These are phyloP conservation scores for Emericellopsis atlantica DNA, from an alignment of 2,329 filamentous ascomycete species.

Conservation along the genomic window DNA sequence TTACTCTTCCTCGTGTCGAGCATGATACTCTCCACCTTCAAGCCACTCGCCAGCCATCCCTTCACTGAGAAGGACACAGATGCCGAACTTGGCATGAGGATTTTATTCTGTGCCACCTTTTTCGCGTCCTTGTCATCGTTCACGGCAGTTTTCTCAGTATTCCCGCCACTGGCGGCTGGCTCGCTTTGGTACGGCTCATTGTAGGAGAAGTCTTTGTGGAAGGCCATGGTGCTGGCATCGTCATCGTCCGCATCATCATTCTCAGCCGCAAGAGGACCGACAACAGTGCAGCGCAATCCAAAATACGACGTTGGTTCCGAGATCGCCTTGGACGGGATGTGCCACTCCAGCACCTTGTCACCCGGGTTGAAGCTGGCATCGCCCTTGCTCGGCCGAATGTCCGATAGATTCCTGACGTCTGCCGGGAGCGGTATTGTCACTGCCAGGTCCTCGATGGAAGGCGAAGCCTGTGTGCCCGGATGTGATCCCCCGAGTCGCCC, in stretches of 20 bases:
- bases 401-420: constrained; percentile 69
- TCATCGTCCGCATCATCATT: constrained; percentile 8
- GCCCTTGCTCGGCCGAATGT: constrained; percentile 68
- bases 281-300: constrained; percentile 67
- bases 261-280: constrained; percentile 45
- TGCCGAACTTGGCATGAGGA: constrained; percentile 69
- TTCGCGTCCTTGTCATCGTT: constrained; percentile 37
- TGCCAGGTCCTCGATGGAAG: constrained; percentile 61
- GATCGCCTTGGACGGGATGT: constrained; percentile 66
- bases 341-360: constrained; percentile 69
- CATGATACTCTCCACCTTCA: constrained; percentile 55
- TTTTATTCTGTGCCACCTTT: constrained; percentile 55
- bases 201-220: constrained; percentile 37
- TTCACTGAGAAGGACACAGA: constrained; percentile 60
- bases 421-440: constrained; percentile 70
- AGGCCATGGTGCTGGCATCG: constrained; percentile 38
- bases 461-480: constrained; percentile 42
- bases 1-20: constrained; percentile 68
- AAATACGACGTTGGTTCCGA: constrained; percentile 54
- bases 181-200: constrained; percentile 43
- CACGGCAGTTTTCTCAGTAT: constrained; percentile 13
- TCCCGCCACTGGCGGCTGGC: constrained; percentile 9
- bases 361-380: constrained; percentile 72
- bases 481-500: constrained; percentile 25
- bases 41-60: constrained; percentile 55